A percentile compares a stretch with the other conserved stretches of the same genome.
These are phyloP conservation scores for Claviceps sp. DNA, from an alignment of 2,329 filamentous ascomycete species.

Conservation along the genomic window DNA sequence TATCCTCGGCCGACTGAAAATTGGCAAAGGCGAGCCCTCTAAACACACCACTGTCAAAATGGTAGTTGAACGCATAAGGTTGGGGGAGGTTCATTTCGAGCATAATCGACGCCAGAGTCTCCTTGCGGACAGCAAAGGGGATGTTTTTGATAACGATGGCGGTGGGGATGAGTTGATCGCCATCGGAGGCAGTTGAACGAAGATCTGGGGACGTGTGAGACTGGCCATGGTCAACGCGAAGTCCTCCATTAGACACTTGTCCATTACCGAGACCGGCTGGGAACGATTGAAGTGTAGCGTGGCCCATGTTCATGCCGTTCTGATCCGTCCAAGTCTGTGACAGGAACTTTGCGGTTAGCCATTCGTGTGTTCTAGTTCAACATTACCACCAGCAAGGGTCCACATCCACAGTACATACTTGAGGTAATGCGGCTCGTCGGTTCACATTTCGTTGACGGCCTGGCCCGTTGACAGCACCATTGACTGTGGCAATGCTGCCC, in stretches of 20 bases:
- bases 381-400: no score
- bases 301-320: conserved; percentile 27
- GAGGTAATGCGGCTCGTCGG: conserved; percentile 51
- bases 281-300: conserved; percentile 22
- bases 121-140: conserved; percentile 94
- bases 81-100: conserved; percentile 84
- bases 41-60: conserved; percentile 97
- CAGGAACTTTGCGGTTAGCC: background rate
- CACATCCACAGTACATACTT: conserved; percentile 41
- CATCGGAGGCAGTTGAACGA: conserved; percentile 33
- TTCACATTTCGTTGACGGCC: conserved; percentile 41
- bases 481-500: conserved; percentile 49
- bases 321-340: conserved; percentile 39
- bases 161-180: conserved; percentile 89
- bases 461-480: conserved; percentile 52
- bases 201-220: conserved; percentile 28
- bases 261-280: conserved; percentile 21
- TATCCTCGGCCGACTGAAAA: conserved; percentile 92
- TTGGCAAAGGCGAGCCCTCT: conserved; percentile 93
- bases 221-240: conserved; percentile 29
- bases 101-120: conserved; percentile 87
- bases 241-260: conserved; percentile 25
- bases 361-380: background rate
- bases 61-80: conserved; percentile 98
- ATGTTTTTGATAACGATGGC: conserved; percentile 99